Base-by-base conservation (phyloP, 495 filamentous ascomycete genomes). In the Pseudomonodictys pantanalensis region DNA sequence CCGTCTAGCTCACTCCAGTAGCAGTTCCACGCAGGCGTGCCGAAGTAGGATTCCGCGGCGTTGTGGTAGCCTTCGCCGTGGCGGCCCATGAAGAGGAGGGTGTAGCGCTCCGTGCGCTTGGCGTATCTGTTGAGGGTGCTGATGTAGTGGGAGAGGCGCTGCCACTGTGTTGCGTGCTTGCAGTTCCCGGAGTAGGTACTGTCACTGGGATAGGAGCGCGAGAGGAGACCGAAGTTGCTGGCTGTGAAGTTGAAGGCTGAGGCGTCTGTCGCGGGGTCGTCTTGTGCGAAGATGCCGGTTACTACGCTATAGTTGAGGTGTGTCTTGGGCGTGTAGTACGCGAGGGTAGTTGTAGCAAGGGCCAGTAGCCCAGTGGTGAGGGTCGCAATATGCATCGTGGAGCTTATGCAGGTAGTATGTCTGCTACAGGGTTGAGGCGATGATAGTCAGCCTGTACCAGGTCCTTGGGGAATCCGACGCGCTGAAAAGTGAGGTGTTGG, bases 1-100 rank as follows among this genome's bases (percentile, higher is more conserved):
- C 88, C 88, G 50, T 85, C 75, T 1, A 85, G 77, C 42, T 80
- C 75, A 42, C 86, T 82, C 83, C 86, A 92, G 75, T 90, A 84
- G 72, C 86, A 89, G 81, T 75, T 65, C 72, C 72, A 75, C 10
- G 67, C 68, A 23, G 56, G 42, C 0, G 69, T 75, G 29, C 71
- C 72, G 48, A 69, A 71, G 39, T 59, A 66, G 7, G 64, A 46
- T 56, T 75, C 68, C 3, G 61, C 72, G 28, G 70, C 70, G 43
- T 75, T 75, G 38, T 70, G 72, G 35, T 58, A 67, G 20, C 72
- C 72, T 47, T 75, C 69, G 33, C 71, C 72, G 45, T 75, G 72
- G 15, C 72, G 64, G 28, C 66, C 72, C 4, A 71, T 25, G 52
- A 69, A 71, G 47, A 75, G 42, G 17, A 75, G 53, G 23, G 66